Evolutionary conservation across 1,284 basidiomycete genomes (phyloP).

Genomic region (Ceraceosorus guamensis): DNA sequence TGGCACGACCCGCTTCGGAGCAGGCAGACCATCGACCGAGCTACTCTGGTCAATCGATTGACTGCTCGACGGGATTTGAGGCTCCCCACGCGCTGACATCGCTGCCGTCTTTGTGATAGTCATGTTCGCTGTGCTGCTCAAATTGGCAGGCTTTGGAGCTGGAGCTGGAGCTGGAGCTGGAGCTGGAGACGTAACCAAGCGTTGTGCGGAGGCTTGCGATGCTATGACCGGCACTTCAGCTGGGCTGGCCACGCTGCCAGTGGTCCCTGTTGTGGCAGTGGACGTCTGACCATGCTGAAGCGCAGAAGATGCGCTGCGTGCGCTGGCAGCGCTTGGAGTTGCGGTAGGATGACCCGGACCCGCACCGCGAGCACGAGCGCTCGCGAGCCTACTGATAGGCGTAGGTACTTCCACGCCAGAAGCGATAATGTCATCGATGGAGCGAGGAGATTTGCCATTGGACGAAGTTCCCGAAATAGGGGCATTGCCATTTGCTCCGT

Average conservation of each 20-base stretch:
- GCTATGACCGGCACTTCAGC: too few relatives aligned
- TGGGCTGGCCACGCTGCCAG: neutral
- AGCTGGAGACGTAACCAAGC: neutral
- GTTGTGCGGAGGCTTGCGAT: too few relatives aligned
- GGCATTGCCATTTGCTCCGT: neutral
- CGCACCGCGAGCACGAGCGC: slow-evolving; percentile 16
- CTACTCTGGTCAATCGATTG: slow-evolving; percentile 1
- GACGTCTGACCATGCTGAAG: neutral
- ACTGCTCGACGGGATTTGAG: neutral
- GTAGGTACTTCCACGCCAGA: slow-evolving; percentile 3
- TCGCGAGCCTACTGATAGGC: neutral
- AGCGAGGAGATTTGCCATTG: slow-evolving; percentile 17
- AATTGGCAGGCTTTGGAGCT: too few relatives aligned
- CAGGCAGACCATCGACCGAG: slow-evolving; percentile 9
- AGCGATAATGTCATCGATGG: slow-evolving; percentile 24
- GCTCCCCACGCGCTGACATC: neutral
- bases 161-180: neutral
- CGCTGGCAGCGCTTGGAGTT: slow-evolving; percentile 8
- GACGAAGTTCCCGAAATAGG: too few relatives aligned
- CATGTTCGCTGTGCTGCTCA: neutral
- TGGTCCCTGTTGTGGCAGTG: neutral
- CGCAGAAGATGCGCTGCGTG: neutral
- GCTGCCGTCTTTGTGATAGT: neutral
- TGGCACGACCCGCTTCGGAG: too few relatives aligned
- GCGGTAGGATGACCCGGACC: slow-evolving; percentile 16